phyloP scores from a whole-genome alignment of 2,329 filamentous ascomycete species.

The Aureobasidium sp. region DNA sequence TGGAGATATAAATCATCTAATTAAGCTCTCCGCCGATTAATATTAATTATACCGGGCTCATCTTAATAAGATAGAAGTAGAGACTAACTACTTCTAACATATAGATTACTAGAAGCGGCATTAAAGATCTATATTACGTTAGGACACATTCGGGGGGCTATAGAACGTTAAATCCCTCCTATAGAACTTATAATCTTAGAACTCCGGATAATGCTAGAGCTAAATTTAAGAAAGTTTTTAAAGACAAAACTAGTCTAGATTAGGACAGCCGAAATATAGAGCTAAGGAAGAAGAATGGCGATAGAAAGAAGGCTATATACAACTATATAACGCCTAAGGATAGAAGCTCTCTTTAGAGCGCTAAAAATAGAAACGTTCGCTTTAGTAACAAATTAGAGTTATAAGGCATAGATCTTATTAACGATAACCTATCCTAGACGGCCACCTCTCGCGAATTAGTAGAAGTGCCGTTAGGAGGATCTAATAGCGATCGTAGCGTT shows the following conservation, averaged over 20 bases:
- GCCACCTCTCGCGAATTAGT: neutral
- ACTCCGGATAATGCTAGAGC: constrained; percentile 1
- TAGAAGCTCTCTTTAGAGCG: neutral
- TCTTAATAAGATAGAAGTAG: neutral
- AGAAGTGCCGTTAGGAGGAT: neutral
- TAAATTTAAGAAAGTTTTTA: neutral
- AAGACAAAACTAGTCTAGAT: neutral
- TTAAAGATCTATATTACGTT: constrained; percentile 1
- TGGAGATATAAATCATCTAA: neutral
- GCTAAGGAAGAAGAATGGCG: neutral
- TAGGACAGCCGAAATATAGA: neutral
- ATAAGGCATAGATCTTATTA: neutral
- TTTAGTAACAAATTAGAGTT: neutral
- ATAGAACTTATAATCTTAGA: neutral
- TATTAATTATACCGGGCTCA: neutral
- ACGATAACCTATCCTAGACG: neutral
- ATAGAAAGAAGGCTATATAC: too few species aligned
- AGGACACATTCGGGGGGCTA: neutral
- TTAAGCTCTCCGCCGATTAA: neutral
- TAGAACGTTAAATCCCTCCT: neutral
- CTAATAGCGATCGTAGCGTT: neutral
- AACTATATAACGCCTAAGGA: neutral
- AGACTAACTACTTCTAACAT: constrained; percentile 1
- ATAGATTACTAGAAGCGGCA: neutral
- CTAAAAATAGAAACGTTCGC: neutral